Evolutionary conservation across 805 yeast genomes (phyloP), one percentile per base, ranked within the genome.

Genomic region (Vanderwaltozyma verrucispora): DNA sequence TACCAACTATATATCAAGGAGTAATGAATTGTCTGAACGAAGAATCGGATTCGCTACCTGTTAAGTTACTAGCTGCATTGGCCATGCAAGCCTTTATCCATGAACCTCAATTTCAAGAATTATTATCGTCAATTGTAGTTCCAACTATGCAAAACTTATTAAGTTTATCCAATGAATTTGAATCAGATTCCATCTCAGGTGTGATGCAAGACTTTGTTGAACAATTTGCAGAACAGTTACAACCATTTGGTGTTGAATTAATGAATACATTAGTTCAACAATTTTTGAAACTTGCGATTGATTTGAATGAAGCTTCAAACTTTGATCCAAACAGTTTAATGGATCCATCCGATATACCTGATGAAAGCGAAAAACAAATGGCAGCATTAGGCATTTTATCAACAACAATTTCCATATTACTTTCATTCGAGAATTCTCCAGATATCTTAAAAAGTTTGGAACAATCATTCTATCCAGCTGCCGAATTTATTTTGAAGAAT

Each of bases 121-220:
- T 82, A 1, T 60, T 92, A 21, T 69, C 83, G 1, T 54, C 71
- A 3, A 75, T 80, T 32, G 81, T 89, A 39, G 72, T 88, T 24
- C 83, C 82, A 27, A 76, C 88, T 1, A 84, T 92, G 85, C 84
- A 86, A 44, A 77, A 73, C 46, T 65, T 92, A 40, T 65, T 89
- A 46, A 72, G 71, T 9, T 62, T 89, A 32, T 78, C 94, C 4
- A 80, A 84, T 51, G 77, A 78, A 41, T 75, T 88, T 46, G 98
- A 89, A 51, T 77, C 81, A 40, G 98, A 92, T 53, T 74, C 87
- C 2, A 71, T 92, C 21, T 76, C 94, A 17, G 82, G 80, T 18
- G 95, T 89, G 6, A 86, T 89, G 80, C 97, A 89, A 65, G 96
- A 88, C 50, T 80, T 92, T 55, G 96, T 89, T 23, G 96, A 88